phyloP scores from a whole-genome alignment of 169 alveolate species.

The Plasmodium blacklocki region DNA sequence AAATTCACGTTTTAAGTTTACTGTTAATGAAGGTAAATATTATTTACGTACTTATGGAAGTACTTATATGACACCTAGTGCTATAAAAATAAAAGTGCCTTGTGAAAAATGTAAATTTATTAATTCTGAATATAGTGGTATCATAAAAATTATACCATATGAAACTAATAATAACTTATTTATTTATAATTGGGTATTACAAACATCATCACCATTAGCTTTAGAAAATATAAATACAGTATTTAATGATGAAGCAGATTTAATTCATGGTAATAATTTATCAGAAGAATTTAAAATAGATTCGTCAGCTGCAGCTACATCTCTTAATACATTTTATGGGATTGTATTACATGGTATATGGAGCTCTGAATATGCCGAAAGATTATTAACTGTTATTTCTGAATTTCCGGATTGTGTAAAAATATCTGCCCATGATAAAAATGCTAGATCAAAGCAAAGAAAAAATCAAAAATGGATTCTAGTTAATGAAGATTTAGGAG shows the following conservation, averaged over 20 bases:
- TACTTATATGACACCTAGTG: conserved; percentile 85
- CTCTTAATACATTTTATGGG: conserved; percentile 80
- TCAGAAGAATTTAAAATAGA: conserved; percentile 79
- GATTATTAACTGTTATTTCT: conserved; percentile 77
- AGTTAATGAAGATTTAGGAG: conserved; percentile 79
- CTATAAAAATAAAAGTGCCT: conserved; percentile 74
- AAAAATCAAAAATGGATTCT: conserved; percentile 79
- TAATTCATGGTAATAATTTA: conserved; percentile 72
- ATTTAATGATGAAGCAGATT: conserved; percentile 81
- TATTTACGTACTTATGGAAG: conserved; percentile 82
- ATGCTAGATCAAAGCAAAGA: conserved; percentile 76
- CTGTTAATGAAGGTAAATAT: conserved; percentile 77
- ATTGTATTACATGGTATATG: conserved; percentile 84
- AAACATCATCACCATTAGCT: conserved; percentile 78
- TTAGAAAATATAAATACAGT: conserved; percentile 79
- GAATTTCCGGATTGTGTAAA: conserved; percentile 76
- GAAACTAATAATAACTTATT: conserved; percentile 68
- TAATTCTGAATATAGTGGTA: conserved; percentile 33
- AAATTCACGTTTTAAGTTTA: conserved; percentile 73
- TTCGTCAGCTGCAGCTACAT: conserved; percentile 84
- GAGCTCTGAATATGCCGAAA: conserved; percentile 85
- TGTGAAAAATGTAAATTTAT: conserved; percentile 79
- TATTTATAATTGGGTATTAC: conserved; percentile 81
- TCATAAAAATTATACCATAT: conserved; percentile 38
- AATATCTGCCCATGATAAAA: conserved; percentile 15